phyloP scores from a whole-genome alignment of 805 yeast species.

The Metschnikowia matae region DNA sequence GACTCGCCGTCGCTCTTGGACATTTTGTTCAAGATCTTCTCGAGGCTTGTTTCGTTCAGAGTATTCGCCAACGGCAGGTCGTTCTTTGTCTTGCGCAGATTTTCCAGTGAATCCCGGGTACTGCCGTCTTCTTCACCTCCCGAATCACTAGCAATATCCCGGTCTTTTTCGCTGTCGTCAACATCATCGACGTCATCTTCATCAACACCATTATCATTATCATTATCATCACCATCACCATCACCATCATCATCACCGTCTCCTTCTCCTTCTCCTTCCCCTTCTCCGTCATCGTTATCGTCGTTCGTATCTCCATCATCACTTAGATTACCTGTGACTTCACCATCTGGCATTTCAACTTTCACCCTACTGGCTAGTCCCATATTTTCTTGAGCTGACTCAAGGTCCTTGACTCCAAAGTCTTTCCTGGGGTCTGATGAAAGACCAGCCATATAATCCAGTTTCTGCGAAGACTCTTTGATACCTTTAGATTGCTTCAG shows the following conservation, averaged over 20 bases:
- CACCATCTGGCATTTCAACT: background rate
- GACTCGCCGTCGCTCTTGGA: constrained; percentile 6
- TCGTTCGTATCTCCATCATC: background rate
- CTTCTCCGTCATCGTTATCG: background rate
- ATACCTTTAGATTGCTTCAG: background rate
- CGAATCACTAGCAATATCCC: constrained; percentile 1
- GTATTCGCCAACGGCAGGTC: background rate
- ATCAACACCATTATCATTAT: background rate
- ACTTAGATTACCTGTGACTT: background rate
- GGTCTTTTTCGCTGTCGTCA: background rate
- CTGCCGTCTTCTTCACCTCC: constrained; percentile 1
- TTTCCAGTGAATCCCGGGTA: background rate
- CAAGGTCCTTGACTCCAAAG: background rate
- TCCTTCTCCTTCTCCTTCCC: background rate
- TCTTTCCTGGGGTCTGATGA: background rate
- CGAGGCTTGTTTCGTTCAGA: constrained; percentile 6
- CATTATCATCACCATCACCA: background rate
- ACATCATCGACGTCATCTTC: background rate
- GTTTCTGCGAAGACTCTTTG: background rate
- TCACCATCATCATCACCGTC: background rate
- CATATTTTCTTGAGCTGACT: background rate
- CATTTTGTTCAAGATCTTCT: constrained; percentile 8
- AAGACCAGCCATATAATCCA: background rate
- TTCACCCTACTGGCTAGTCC: background rate
- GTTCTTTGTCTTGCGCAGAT: background rate